Evolutionary conservation across 495 filamentous ascomycete species (phyloP), one percentile per base, ranked within the genome.

Genomic region (Aspergillus taichungensis): DNA sequence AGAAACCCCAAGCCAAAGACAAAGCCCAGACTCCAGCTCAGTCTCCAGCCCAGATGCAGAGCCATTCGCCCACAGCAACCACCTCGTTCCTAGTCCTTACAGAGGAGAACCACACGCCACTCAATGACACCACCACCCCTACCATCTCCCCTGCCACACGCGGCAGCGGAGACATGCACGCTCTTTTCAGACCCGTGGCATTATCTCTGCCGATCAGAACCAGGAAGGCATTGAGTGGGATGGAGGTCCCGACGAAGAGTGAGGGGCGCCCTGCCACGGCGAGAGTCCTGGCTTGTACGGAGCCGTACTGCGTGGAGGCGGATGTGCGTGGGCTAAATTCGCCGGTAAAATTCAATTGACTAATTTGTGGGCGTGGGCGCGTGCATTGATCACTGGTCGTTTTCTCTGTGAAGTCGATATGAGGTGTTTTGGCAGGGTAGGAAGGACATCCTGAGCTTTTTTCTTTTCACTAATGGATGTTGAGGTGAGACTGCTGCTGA

Each of bases 251-350:
- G 4, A 24, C 18, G 4, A 24, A 18, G 6, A 35, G 12, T 13
- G 28, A 40, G 11, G 13, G 36, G 36, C 13, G 45, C 6, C 48
- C 49, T 10, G 31, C 37, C 12, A 41, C 18, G 32, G 27, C 7
- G 0, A 47, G 51, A 7, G 55, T 52, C 37, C 43, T 53, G 34
- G 52, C 56, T 9, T 40, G 45, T 32, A 55, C 43, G 1, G 10
- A 51, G 44, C 52, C 53, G 3, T 53, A 59, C 27, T 59, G 56
- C 33, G 46, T 40, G n/a, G 12, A 36, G 14, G 45, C 47, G 3
- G 11, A 8, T 5, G 42, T 53, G 32, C 31, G 35, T 6, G 30
- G 12, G 0, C 31, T 55, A 8, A 18, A 1, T 0, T 49, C 45
- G 3, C 39, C 53, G 0, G 10, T 30, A 31, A 52, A 50, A 2